Percentiles rank a stretch among this genome's conserved stretches.
Conservation (phyloP, 2,329 filamentous ascomycete species). For the Phaeosphaeriaceae sp. region DNA sequence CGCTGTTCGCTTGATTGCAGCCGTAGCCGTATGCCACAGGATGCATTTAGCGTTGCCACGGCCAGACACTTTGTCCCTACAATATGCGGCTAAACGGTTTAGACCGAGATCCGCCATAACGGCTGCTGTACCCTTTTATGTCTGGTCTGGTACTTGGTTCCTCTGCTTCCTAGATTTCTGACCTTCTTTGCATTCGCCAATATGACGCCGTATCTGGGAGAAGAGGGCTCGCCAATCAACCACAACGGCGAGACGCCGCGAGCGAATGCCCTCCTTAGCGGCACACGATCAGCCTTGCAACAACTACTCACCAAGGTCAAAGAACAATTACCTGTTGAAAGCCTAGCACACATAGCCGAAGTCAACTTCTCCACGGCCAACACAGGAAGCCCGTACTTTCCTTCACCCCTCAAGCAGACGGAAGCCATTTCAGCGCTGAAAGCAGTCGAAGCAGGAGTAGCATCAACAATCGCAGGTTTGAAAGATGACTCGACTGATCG, state of each 20-base stretch:
- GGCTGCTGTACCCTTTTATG: constrained; percentile 13
- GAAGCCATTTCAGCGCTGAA: constrained; percentile 64
- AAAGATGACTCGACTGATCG: constrained; percentile 54
- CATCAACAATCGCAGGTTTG: constrained; percentile 65
- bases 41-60: constrained; percentile 23
- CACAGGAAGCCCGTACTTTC: constrained; percentile 50
- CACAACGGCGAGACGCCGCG: constrained; percentile 16
- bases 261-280: constrained; percentile 39
- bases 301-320: constrained; percentile 41
- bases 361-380: constrained; percentile 46
- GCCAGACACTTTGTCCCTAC: constrained; percentile 10
- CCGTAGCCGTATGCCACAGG: constrained; percentile 18
- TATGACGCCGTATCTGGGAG: constrained; percentile 40
- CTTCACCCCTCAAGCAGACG: constrained; percentile 59
- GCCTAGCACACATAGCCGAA: constrained; percentile 34
- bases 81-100: constrained; percentile 27
- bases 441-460: constrained; percentile 66
- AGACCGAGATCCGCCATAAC: constrained; percentile 4
- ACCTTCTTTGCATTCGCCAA: not conserved
- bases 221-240: constrained; percentile 11
- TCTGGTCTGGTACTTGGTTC: not conserved
- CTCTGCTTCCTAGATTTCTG: not conserved
- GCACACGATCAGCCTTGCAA: constrained; percentile 42
- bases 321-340: constrained; percentile 44
- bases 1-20: constrained; percentile 4